Evolutionary conservation across 2,329 filamentous ascomycete genomes (phyloP).

Genomic region (Lachnellula cervina): DNA sequence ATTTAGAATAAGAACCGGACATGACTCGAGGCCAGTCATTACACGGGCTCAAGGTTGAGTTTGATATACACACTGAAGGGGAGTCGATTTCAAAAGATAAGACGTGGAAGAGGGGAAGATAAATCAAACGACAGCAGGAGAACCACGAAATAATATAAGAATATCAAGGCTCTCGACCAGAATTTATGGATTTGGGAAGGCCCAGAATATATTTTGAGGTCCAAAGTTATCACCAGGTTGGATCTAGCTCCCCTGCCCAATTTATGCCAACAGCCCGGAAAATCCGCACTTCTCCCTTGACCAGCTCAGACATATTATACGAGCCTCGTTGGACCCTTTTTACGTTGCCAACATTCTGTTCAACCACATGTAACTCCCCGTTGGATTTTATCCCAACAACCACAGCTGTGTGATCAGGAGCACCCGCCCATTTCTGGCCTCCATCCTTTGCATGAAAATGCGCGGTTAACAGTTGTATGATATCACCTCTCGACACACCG

Average conservation of each 20-base stretch:
- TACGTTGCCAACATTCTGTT: slow-evolving; percentile 32
- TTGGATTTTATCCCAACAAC: slow-evolving; percentile 26
- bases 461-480: slow-evolving; percentile 32
- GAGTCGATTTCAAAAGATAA: too few species aligned
- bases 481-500: slow-evolving; percentile 31
- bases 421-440: slow-evolving; percentile 27
- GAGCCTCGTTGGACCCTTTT: slow-evolving; percentile 27
- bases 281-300: slow-evolving; percentile 30
- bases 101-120: too few species aligned
- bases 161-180: not conserved
- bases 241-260: slow-evolving; percentile 28
- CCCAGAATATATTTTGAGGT: not conserved
- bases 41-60: too few species aligned
- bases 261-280: slow-evolving; percentile 28
- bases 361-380: slow-evolving; percentile 28
- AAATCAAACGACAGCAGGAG: too few species aligned
- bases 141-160: too few species aligned
- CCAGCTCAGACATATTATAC: slow-evolving; percentile 29
- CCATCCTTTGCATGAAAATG: slow-evolving; percentile 28
- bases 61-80: too few species aligned
- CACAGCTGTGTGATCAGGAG: slow-evolving; percentile 33
- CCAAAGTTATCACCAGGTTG: slow-evolving; percentile 25
- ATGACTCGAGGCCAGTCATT: too few species aligned
- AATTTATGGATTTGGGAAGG: not conserved
- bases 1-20: too few species aligned